phyloP scores from a whole-genome alignment of 2,329 filamentous ascomycete genomes.

The Blumeria hordei region DNA sequence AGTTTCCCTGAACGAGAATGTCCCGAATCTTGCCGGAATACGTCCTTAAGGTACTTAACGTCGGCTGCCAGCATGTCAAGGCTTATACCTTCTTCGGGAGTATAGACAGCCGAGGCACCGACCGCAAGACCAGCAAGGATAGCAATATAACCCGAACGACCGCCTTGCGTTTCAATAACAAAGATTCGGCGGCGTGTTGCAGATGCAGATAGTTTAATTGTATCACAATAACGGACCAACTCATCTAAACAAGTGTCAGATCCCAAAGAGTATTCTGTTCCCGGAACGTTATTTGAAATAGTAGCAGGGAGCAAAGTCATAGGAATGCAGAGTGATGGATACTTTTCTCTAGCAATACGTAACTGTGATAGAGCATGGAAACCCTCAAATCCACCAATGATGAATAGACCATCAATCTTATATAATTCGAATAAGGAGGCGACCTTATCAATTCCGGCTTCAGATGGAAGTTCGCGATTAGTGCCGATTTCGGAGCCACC shows the following conservation, averaged over 20 bases:
- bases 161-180: constrained; percentile 93
- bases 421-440: constrained; percentile 67
- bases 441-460: constrained; percentile 60
- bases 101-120: constrained; percentile 82
- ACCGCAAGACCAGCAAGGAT: constrained; percentile 79
- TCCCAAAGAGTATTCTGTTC: constrained; percentile 88
- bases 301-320: constrained; percentile 86
- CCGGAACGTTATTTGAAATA: constrained; percentile 94
- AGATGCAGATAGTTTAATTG: constrained; percentile 89
- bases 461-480: constrained; percentile 74
- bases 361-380: constrained; percentile 82
- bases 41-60: constrained; percentile 67
- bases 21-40: constrained; percentile 66
- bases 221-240: constrained; percentile 83
- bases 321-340: constrained; percentile 73
- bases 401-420: constrained; percentile 74
- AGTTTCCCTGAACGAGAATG: constrained; percentile 77
- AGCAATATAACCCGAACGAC: constrained; percentile 79
- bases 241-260: constrained; percentile 95
- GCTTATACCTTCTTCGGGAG: constrained; percentile 84
- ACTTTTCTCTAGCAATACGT: constrained; percentile 53
- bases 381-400: constrained; percentile 88
- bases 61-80: constrained; percentile 82
- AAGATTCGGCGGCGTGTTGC: constrained; percentile 85
- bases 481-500: constrained; percentile 96